Percentiles rank a stretch among this genome's conserved stretches.
Conservation (phyloP, 257 asterid species). For the Vinca minor region DNA sequence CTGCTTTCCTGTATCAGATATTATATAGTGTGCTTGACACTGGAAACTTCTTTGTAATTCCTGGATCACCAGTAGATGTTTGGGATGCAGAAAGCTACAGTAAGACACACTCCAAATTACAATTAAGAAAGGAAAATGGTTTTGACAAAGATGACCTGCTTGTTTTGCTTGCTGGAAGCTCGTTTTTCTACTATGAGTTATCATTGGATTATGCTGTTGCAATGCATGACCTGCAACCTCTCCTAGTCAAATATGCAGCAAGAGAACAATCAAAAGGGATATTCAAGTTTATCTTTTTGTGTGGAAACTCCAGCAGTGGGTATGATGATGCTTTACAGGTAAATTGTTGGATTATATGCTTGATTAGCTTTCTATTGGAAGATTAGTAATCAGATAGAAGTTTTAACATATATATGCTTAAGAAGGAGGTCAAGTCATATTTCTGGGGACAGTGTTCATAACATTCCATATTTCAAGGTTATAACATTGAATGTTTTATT, state of each 20-base stretch:
- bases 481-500: no score
- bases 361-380: neutral
- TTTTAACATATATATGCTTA: neutral
- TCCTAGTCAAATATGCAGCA: slow-evolving; percentile 67
- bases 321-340: slow-evolving; percentile 82
- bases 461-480: neutral
- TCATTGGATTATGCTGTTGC: slow-evolving; percentile 79
- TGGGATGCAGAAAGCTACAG: slow-evolving; percentile 92
- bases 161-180: slow-evolving; percentile 87
- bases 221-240: slow-evolving; percentile 66
- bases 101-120: slow-evolving; percentile 65
- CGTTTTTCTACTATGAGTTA: slow-evolving; percentile 62
- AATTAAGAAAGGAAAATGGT: slow-evolving; percentile 65
- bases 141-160: slow-evolving; percentile 58
- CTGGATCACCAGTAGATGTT: slow-evolving; percentile 86
- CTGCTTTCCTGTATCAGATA: slow-evolving; percentile 65
- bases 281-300: slow-evolving; percentile 63
- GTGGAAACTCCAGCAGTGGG: slow-evolving; percentile 74
- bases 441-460: neutral
- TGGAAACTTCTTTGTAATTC: slow-evolving; percentile 98
- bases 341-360: slow-evolving; percentile 8
- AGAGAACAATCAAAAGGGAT: slow-evolving; percentile 35
- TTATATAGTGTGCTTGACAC: slow-evolving; percentile 84
- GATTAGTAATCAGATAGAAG: slow-evolving; percentile 12
- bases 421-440: neutral